Base-by-base conservation (phyloP, 768 basidiomycete species). In the Russula compacta region DNA sequence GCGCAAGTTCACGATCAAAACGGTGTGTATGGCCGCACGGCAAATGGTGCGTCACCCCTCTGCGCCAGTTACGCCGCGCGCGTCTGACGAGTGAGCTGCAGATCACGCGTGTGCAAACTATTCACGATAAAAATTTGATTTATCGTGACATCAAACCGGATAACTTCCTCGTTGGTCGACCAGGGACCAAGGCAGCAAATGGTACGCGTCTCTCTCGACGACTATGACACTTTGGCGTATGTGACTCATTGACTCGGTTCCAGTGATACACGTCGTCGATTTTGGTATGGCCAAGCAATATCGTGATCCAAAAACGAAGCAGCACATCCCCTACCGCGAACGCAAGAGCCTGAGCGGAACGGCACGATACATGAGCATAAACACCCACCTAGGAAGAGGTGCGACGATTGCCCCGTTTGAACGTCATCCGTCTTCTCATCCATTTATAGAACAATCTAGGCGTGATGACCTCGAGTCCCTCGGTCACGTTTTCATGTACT, bases 281-380 rank as follows among this genome's bases (percentile, higher is more conserved):
- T 98, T 99, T 71, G 97, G 97, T 47, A 98, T 99, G 97, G 97
- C 97, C 32, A 98, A 98, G 75, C 95, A 98, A 74, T 99, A 98
- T 71, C 88, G 97, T 56, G 97, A 99, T 73, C 97, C 97, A 11
- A 98, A 95, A 78, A 95, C 95, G 63, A 97, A 97, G 74, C 95
- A 98, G 73, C 97, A 99, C 73, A 99, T 99, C 63, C 97, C 97
- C 56, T 99, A 99, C 75, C 84, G 97, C 63, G 97, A 99, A 77
- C 83, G 95, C 68, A 99, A 99, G 81, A 93, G 90, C 72, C 78
- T 99, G 57, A 92, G 89, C 69, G 97, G 97, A 15, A 99, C 97
- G 15, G 97, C 97, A 40, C 86, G 97, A 51, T 99, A 99, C 79
- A 99, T 99, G 97, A 93, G 90, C 72, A 98, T 99, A 74, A 99